phyloP scores from a whole-genome alignment of 2,329 filamentous ascomycete genomes.

The Aureobasidium sp. region DNA sequence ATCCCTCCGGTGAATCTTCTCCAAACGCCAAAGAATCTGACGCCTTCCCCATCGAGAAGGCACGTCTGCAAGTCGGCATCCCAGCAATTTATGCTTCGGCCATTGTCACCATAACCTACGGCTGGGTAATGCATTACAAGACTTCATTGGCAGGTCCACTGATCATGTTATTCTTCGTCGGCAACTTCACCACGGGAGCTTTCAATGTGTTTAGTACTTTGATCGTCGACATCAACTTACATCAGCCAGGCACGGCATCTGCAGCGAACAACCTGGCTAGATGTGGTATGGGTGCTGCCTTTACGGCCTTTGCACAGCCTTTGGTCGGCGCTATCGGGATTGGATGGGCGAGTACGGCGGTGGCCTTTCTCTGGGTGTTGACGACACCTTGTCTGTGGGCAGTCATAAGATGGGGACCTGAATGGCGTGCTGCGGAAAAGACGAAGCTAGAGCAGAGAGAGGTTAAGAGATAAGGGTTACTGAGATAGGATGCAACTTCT shows the following conservation, averaged over 20 bases:
- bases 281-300: conserved; percentile 31
- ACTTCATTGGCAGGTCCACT: conserved; percentile 35
- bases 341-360: conserved; percentile 40
- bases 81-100: conserved; percentile 29
- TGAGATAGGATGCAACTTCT: neutral
- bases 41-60: conserved; percentile 44
- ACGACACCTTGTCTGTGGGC: conserved; percentile 35
- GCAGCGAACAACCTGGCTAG: conserved; percentile 29
- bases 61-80: conserved; percentile 33
- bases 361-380: conserved; percentile 32
- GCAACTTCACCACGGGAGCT: conserved; percentile 49
- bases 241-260: conserved; percentile 32
- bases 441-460: conserved; percentile 20
- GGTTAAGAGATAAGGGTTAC: neutral
- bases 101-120: conserved; percentile 30
- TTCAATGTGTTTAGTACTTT: conserved; percentile 41
- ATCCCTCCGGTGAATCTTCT: conserved; percentile 21
- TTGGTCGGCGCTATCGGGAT: conserved; percentile 35
- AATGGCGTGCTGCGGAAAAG: conserved; percentile 36
- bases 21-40: conserved; percentile 32
- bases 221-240: conserved; percentile 35
- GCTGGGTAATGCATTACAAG: conserved; percentile 33
- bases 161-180: conserved; percentile 45
- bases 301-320: conserved; percentile 31
- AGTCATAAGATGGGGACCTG: conserved; percentile 32